Percentiles rank a stretch among this genome's conserved stretches.
Conservation (phyloP, 805 yeast genomes). For the Henningerozyma blattae region DNA sequence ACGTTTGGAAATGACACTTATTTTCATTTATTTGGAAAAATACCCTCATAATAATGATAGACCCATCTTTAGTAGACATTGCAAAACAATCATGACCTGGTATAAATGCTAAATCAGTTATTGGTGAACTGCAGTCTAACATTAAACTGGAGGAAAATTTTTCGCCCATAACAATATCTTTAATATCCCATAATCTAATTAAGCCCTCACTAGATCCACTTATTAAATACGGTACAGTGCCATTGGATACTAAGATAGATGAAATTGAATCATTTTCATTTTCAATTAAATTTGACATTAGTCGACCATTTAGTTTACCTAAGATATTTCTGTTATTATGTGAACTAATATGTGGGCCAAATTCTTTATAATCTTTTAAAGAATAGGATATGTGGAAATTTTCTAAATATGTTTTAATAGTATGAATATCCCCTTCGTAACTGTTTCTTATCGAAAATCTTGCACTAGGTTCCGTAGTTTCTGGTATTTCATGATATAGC, state of each 20-base stretch:
- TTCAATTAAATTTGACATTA: slow-evolving; percentile 55
- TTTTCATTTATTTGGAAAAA: slow-evolving; percentile 15
- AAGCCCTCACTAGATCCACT: slow-evolving; percentile 71
- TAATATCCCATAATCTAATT: slow-evolving; percentile 68
- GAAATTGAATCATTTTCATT: slow-evolving; percentile 44
- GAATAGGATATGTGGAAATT: slow-evolving; percentile 44
- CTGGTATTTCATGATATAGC: slow-evolving; percentile 1
- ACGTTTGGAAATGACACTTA: slow-evolving; percentile 5
- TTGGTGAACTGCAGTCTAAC: slow-evolving; percentile 35
- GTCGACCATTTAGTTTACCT: slow-evolving; percentile 27
- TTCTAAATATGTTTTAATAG: slow-evolving; percentile 43
- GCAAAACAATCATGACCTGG: slow-evolving; percentile 46
- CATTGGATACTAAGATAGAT: slow-evolving; percentile 43
- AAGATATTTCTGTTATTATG: slow-evolving; percentile 9
- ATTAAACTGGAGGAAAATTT: slow-evolving; percentile 37
- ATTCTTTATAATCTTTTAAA: slow-evolving; percentile 51
- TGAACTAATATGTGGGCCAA: slow-evolving; percentile 33
- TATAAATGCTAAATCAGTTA: slow-evolving; percentile 40
- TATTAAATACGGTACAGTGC: slow-evolving; percentile 49
- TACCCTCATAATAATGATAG: slow-evolving; percentile 27
- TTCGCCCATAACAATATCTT: slow-evolving; percentile 50
- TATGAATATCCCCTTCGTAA: slow-evolving; percentile 58
- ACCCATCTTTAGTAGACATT: slow-evolving; percentile 32
- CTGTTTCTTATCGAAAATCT: slow-evolving; percentile 34
- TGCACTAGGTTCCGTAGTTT: slow-evolving; percentile 18